phyloP scores from a whole-genome alignment of 208 protist species.

The Leishmania turanica region DNA sequence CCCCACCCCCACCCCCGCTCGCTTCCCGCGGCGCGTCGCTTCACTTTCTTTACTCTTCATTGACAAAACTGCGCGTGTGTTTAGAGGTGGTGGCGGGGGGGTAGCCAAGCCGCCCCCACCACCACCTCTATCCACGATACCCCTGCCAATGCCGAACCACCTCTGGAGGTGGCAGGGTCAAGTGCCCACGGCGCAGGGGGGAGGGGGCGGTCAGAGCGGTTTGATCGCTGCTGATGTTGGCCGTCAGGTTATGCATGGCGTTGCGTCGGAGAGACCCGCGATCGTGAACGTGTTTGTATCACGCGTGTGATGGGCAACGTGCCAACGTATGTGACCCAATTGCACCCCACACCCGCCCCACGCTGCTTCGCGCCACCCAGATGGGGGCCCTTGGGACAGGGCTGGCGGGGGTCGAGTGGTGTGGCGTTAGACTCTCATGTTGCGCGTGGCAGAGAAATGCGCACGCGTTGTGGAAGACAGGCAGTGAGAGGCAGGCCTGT shows the following conservation, averaged over 20 bases:
- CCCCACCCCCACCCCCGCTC: neutral
- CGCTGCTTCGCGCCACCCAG: too few relatives aligned
- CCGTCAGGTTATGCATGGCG: neutral
- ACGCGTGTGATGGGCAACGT: neutral
- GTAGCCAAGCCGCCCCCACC: too few relatives aligned
- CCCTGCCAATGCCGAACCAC: neutral
- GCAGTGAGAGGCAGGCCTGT: too few relatives aligned
- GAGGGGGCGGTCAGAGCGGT: neutral
- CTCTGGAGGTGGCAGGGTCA: neutral
- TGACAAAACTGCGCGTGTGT: too few relatives aligned
- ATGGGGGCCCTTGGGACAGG: neutral
- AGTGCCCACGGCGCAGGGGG: neutral
- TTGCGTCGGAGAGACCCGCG: neutral
- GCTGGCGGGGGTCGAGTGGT: too few relatives aligned
- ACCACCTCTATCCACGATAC: too few relatives aligned
- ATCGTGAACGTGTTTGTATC: neutral
- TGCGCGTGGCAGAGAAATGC: slow-evolving; percentile 12
- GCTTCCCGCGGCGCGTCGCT: neutral
- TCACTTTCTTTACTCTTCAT: neutral
- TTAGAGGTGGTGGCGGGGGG: too few relatives aligned
- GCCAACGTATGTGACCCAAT: neutral
- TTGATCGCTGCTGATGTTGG: neutral
- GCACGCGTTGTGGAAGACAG: too few relatives aligned
- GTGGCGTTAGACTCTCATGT: too few relatives aligned
- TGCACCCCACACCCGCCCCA: too few relatives aligned